phyloP scores from a whole-genome alignment of 2,329 filamentous ascomycete genomes.

The Trichoderma sp. region DNA sequence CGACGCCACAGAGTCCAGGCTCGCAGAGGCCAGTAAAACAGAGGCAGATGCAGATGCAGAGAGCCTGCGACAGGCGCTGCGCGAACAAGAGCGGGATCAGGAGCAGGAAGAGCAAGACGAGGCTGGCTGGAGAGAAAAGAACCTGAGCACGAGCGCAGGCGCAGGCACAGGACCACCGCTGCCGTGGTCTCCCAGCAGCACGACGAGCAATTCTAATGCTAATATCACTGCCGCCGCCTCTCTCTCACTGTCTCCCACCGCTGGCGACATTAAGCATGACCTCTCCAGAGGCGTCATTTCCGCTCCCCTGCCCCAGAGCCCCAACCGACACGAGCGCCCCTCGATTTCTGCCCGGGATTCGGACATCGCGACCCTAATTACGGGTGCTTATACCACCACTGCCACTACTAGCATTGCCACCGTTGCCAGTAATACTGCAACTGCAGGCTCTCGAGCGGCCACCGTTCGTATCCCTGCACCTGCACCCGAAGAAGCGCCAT shows the following conservation, averaged over 20 bases:
- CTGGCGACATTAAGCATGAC: constrained; percentile 13
- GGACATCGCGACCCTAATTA: neutral
- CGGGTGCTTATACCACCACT: neutral
- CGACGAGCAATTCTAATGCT: neutral
- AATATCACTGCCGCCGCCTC: neutral
- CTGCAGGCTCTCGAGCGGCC: neutral
- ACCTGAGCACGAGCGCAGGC: neutral
- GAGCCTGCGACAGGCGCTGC: neutral
- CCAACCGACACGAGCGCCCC: constrained; percentile 18
- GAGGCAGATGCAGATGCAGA: neutral
- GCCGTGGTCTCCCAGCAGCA: constrained; percentile 7
- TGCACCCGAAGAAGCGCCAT: constrained; percentile 26
- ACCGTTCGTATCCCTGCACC: neutral
- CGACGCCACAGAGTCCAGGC: neutral
- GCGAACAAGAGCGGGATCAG: neutral
- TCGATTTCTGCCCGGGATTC: constrained; percentile 6
- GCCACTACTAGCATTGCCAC: neutral
- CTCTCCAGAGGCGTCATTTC: constrained; percentile 17
- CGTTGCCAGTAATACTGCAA: neutral
- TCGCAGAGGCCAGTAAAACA: neutral
- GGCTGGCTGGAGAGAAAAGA: neutral
- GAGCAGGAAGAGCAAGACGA: neutral
- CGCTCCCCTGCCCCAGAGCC: constrained; percentile 16
- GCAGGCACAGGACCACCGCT: constrained; percentile 1
- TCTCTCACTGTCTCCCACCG: neutral